A percentile compares a stretch with the other conserved stretches of the same genome.
phyloP scores from a whole-genome alignment of 2,329 filamentous ascomycete species.

The Colletotrichum shisoi region DNA sequence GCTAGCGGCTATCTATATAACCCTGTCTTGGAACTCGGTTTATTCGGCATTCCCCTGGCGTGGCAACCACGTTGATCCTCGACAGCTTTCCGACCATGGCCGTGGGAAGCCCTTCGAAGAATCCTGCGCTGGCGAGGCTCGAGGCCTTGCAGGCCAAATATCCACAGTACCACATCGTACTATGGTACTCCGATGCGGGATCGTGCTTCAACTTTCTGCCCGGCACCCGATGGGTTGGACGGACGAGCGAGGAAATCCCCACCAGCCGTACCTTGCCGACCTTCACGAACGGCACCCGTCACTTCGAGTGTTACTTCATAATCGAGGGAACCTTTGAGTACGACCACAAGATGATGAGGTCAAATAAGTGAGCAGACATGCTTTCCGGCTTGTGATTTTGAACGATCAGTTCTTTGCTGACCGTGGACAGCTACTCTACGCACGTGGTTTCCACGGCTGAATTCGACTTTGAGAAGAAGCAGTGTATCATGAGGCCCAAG shows the following conservation, averaged over 20 bases:
- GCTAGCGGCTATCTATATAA: neutral
- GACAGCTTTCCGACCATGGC: constrained; percentile 1
- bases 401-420: neutral
- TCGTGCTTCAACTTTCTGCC: constrained; percentile 1
- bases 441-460: neutral
- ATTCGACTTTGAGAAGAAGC: constrained; percentile 7
- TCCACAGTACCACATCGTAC: constrained; percentile 1
- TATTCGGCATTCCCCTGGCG: too few species aligned
- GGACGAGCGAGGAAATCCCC: neutral
- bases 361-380: neutral
- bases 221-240: constrained; percentile 11
- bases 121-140: neutral
- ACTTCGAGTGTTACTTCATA: constrained; percentile 1
- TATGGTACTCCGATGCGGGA: constrained; percentile 9
- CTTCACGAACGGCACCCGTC: neutral
- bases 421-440: neutral
- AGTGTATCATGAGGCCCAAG: neutral
- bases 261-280: too few species aligned
- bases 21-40: neutral
- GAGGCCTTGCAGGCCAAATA: neutral
- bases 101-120: neutral
- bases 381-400: neutral
- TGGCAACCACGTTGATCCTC: neutral
- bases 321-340: constrained; percentile 13
- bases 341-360: neutral